A percentile compares a stretch with the other conserved stretches of the same genome.
Evolutionary conservation across 2,329 filamentous ascomycete genomes (phyloP).

Genomic region (Cylindrodendrum hubeiense): DNA sequence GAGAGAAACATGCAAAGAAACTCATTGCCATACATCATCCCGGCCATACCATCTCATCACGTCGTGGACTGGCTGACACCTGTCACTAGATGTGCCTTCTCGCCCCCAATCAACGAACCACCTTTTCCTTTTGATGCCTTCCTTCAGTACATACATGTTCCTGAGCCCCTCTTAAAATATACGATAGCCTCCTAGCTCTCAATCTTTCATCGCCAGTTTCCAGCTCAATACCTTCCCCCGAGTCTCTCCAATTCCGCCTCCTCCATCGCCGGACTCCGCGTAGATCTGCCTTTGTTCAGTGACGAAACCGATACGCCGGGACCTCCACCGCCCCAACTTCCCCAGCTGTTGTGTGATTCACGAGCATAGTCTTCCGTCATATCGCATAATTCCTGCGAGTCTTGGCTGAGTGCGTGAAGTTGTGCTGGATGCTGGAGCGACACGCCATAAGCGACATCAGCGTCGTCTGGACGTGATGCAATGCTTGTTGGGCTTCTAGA

Average conservation of each 20-base stretch:
- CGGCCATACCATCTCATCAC: slow-evolving; percentile 10
- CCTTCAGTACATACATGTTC: neutral
- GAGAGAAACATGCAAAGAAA: slow-evolving; percentile 16
- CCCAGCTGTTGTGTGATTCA: slow-evolving; percentile 49
- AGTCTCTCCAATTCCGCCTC: slow-evolving; percentile 45
- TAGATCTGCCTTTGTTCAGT: slow-evolving; percentile 13
- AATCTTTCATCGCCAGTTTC: neutral
- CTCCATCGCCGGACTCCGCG: slow-evolving; percentile 29
- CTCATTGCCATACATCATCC: slow-evolving; percentile 2
- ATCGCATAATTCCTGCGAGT: slow-evolving; percentile 46
- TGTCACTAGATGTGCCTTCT: neutral
- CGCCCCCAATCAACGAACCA: too few species aligned
- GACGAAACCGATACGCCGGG: slow-evolving; percentile 8
- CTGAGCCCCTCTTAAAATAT: neutral
- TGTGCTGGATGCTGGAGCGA: slow-evolving; percentile 25
- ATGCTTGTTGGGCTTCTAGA: slow-evolving; percentile 31
- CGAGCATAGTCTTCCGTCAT: slow-evolving; percentile 48
- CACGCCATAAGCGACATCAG: slow-evolving; percentile 27
- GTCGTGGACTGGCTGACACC: slow-evolving; percentile 4
- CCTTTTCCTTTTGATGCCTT: too few species aligned
- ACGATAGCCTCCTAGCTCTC: neutral
- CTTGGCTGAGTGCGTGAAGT: slow-evolving; percentile 33
- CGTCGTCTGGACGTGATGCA: slow-evolving; percentile 19
- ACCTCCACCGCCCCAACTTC: slow-evolving; percentile 45
- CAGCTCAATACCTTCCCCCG: slow-evolving; percentile 41